These are phyloP conservation scores for Eutypella sp. DNA, from an alignment of 2,329 filamentous ascomycete genomes.

Conservation along the genomic window DNA sequence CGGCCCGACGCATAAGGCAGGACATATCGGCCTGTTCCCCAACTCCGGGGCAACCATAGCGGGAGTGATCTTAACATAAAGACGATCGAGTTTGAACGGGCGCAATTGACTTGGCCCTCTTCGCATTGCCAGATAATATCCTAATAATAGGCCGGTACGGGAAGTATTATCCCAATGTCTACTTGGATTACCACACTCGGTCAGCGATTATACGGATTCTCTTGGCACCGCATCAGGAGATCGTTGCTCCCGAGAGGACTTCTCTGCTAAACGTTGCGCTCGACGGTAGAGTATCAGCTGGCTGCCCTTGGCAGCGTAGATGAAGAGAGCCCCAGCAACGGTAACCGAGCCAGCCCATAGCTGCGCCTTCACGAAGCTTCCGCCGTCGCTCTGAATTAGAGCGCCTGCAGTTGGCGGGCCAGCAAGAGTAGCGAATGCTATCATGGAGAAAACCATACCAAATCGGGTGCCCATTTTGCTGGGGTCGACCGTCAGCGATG, in stretches of 20 bases:
- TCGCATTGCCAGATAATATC: no score
- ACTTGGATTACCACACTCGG: no score
- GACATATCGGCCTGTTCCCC: no score
- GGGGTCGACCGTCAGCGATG: constrained; percentile 35
- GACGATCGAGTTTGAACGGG: no score
- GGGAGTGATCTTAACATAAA: no score
- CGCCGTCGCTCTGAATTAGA: constrained; percentile 36
- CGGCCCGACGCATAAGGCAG: no score
- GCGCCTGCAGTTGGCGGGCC: constrained; percentile 47
- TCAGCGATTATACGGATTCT: no score
- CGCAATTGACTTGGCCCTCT: no score
- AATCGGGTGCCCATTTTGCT: constrained; percentile 45
- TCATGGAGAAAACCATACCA: constrained; percentile 46
- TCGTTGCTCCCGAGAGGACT: neutral
- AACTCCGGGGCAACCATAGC: no score
- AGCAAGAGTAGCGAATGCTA: constrained; percentile 43
- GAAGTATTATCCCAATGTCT: no score
- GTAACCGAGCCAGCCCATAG: constrained; percentile 5
- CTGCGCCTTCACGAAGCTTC: constrained; percentile 41
- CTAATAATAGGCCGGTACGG: no score
- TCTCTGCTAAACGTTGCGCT: neutral
- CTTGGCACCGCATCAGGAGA: no score
- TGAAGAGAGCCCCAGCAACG: neutral
- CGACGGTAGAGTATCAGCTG: neutral
- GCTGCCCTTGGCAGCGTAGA: neutral